Evolutionary conservation across 2,329 filamentous ascomycete genomes (phyloP), one percentile per base, ranked within the genome.

Genomic region (Fusarium acutatum): DNA sequence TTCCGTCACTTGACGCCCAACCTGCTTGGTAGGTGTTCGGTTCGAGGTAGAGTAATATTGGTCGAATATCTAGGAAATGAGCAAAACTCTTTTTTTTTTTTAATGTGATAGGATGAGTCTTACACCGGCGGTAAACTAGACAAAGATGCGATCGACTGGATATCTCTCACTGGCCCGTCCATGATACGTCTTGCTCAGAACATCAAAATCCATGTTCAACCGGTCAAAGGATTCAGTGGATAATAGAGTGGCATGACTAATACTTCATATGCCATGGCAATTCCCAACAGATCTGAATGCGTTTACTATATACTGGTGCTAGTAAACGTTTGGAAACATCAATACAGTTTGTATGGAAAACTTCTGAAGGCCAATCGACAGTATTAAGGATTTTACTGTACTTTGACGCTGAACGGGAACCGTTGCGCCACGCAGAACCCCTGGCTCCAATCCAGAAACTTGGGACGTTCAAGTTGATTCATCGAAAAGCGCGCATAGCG

Each of bases 211-310:
- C 10, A 52, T 26, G 13, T 24, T 43, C 26, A 37, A 60, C 18
- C 37, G 20, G 35, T 35, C 26, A 24, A 32, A 47, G 28, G 37
- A 32, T 53, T 28, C 35, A 35, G n/a, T 56, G 52, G 56, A n/a
- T 60, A 30, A 37, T 12, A 35, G 9, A 57, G 56, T 67, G 67
- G 62, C 59, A 58, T 46, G 59, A 65, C 58, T 28, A 38, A 22
- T 32, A 40, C 24, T 17, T 47, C 37, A 49, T 40, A 62, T 72
- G 52, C 43, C 61, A 41, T 34, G 35, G 43, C 30, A 34, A 46
- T 24, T 18, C 41, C 46, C 37, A 49, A 35, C 44, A 41, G 24
- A 60, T 50, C 24, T 46, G 38, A 24, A 22, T 40, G 13, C 34
- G 24, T 18, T 18, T n/a, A 28, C 7, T 10, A 54, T 22, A 54